These are phyloP conservation scores for Handroanthus guayacan DNA, from an alignment of 257 asterid genomes.

Conservation along the genomic window DNA sequence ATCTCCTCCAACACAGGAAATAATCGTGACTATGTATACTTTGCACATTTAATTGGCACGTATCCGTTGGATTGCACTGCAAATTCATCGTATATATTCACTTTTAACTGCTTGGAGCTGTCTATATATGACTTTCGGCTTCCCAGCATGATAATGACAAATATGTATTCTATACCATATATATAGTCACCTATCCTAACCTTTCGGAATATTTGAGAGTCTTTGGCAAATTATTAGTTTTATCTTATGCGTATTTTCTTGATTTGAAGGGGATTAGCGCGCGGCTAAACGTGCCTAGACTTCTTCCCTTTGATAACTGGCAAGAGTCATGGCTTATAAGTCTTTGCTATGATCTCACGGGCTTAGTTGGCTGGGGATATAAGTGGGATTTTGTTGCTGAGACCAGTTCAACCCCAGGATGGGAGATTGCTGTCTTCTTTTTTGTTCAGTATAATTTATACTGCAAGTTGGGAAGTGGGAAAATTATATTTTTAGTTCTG, in stretches of 20 bases:
- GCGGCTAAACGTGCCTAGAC: too few species aligned
- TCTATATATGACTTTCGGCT: slow-evolving; percentile 23
- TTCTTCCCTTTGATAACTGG: too few species aligned
- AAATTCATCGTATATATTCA: not conserved
- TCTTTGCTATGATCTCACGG: not conserved
- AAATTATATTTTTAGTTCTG: too few species aligned
- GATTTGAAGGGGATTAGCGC: not conserved
- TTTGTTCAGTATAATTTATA: too few species aligned
- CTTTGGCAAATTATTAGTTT: not conserved
- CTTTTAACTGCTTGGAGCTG: not conserved
- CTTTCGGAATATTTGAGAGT: slow-evolving; percentile 25
- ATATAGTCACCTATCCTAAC: not conserved
- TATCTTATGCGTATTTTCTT: not conserved
- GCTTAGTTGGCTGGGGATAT: too few species aligned
- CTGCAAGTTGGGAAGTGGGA: too few species aligned
- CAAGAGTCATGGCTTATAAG: not conserved
- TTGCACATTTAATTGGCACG: not conserved
- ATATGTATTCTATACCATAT: not conserved
- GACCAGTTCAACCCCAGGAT: too few species aligned
- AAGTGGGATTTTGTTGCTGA: too few species aligned
- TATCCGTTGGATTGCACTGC: not conserved
- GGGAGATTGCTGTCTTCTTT: too few species aligned
- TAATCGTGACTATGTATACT: not conserved
- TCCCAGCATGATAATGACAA: slow-evolving; percentile 24
- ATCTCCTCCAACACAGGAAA: slow-evolving; percentile 22